Percentiles rank a stretch among this genome's conserved stretches.
These are phyloP conservation scores for Akanthomyces lecanii DNA, from an alignment of 2,329 filamentous ascomycete species.

Conservation along the genomic window DNA sequence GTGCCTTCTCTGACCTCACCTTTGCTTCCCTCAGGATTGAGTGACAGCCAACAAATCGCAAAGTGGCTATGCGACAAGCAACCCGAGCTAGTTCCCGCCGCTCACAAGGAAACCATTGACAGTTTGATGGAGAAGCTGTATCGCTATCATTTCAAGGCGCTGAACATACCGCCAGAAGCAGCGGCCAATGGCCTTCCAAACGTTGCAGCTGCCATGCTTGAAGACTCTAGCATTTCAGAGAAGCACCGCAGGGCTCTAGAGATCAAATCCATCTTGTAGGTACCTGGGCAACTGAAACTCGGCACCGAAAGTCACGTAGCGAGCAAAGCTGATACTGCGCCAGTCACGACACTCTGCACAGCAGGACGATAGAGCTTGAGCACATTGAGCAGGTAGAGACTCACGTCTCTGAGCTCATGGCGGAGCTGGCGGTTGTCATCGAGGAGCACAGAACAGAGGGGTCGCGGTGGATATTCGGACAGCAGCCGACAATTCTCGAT, in stretches of 20 bases:
- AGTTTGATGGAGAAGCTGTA: constrained; percentile 26
- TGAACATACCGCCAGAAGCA: constrained; percentile 24
- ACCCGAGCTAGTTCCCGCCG: constrained; percentile 25
- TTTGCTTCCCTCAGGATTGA: constrained; percentile 21
- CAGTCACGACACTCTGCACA: constrained; percentile 27
- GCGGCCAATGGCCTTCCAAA: constrained; percentile 27
- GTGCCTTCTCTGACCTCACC: constrained; percentile 28
- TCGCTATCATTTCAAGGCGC: constrained; percentile 24
- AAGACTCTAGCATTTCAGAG: constrained; percentile 25
- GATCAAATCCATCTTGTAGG: constrained; percentile 30
- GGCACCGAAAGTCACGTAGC: not conserved
- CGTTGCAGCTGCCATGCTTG: constrained; percentile 27
- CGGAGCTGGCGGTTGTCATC: constrained; percentile 21
- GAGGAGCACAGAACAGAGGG: constrained; percentile 14
- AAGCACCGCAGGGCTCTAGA: constrained; percentile 28
- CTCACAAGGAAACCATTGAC: constrained; percentile 24
- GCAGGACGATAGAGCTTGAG: constrained; percentile 24
- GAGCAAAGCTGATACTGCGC: constrained; percentile 1
- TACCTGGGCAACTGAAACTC: not conserved
- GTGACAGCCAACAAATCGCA: constrained; percentile 27
- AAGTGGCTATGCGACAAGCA: constrained; percentile 28
- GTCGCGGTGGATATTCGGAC: constrained; percentile 27
- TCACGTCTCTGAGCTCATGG: constrained; percentile 23
- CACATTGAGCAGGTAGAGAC: constrained; percentile 24
- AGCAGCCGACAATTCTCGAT: constrained; percentile 28